Conservation (phyloP, 139 green algal genomes). For the Asterochloris erici region DNA sequence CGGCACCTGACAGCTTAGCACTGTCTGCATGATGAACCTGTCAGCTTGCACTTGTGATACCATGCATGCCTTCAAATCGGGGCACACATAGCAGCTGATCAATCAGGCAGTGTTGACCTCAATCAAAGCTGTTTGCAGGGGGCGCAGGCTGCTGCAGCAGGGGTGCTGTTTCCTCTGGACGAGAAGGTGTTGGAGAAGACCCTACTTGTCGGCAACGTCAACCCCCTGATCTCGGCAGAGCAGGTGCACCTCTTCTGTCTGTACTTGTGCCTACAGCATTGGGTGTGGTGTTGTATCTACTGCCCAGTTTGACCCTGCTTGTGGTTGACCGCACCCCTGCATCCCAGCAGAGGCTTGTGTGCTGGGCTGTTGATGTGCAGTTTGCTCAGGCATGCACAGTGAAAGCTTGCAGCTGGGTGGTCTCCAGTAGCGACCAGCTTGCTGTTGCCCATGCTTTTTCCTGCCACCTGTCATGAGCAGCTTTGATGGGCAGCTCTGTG, state of each 20-base stretch:
- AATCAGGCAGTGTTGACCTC: too few species aligned
- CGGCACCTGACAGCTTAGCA: too few species aligned
- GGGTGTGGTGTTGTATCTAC: not conserved
- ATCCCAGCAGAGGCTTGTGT: too few species aligned
- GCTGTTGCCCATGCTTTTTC: not conserved
- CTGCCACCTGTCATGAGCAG: not conserved
- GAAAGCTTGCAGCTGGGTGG: not conserved
- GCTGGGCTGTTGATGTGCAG: too few species aligned
- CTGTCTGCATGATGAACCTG: too few species aligned
- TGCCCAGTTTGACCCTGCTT: too few species aligned
- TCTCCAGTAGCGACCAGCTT: too few species aligned
- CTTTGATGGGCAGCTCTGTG: not conserved
- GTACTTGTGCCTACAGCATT: not conserved
- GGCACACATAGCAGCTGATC: too few species aligned
- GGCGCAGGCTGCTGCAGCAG: slow-evolving; percentile 13
- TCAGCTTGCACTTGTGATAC: too few species aligned
- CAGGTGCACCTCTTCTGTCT: slow-evolving; percentile 20
- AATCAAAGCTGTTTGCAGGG: slow-evolving; percentile 24
- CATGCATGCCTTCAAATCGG: too few species aligned
- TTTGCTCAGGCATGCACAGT: not conserved
- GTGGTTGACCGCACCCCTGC: too few species aligned
- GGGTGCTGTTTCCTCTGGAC: slow-evolving; percentile 34
- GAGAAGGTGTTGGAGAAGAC: slow-evolving; percentile 27
- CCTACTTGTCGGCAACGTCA: slow-evolving; percentile 49
- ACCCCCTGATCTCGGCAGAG: slow-evolving; percentile 34